Conservation (phyloP, 2,329 filamentous ascomycete species). For the Fusarium sp. region DNA sequence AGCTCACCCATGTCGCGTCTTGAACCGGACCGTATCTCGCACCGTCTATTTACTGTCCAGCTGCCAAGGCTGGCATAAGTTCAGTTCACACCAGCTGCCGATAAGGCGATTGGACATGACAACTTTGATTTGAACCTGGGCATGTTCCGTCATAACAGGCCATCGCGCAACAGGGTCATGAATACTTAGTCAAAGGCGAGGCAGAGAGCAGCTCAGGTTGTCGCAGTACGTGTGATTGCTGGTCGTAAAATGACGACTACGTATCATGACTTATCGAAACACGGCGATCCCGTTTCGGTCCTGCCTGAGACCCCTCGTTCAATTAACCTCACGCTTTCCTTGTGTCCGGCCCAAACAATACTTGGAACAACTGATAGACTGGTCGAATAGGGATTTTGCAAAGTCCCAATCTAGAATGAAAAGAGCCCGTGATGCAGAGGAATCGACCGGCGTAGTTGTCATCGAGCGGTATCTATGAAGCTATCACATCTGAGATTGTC, state of each 20-base stretch:
- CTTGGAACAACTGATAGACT: constrained; percentile 18
- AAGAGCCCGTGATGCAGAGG: neutral
- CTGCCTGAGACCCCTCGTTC: constrained; percentile 29
- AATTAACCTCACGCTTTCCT: constrained; percentile 43
- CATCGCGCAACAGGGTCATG: constrained; percentile 34
- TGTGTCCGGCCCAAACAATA: constrained; percentile 18
- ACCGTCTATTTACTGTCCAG: constrained; percentile 33
- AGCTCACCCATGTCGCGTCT: constrained; percentile 18
- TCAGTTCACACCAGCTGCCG: constrained; percentile 44
- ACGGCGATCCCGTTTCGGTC: constrained; percentile 35
- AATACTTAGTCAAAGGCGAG: constrained; percentile 12
- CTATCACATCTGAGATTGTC: constrained; percentile 32
- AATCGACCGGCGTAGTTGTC: constrained; percentile 26
- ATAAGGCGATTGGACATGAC: constrained; percentile 48
- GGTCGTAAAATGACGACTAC: constrained; percentile 30
- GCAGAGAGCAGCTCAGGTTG: constrained; percentile 21
- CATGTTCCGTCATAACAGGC: constrained; percentile 43
- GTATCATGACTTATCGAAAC: constrained; percentile 39
- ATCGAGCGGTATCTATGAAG: constrained; percentile 37
- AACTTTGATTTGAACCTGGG: constrained; percentile 14
- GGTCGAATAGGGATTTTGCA: constrained; percentile 17
- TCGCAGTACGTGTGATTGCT: constrained; percentile 21
- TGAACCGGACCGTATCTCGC: constrained; percentile 29
- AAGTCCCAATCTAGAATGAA: constrained; percentile 22
- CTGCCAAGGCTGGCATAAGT: constrained; percentile 44